Percentiles rank a stretch among this genome's conserved stretches.
Evolutionary conservation across 2,329 filamentous ascomycete genomes (phyloP).

Genomic region (Hypoxylon sp.): DNA sequence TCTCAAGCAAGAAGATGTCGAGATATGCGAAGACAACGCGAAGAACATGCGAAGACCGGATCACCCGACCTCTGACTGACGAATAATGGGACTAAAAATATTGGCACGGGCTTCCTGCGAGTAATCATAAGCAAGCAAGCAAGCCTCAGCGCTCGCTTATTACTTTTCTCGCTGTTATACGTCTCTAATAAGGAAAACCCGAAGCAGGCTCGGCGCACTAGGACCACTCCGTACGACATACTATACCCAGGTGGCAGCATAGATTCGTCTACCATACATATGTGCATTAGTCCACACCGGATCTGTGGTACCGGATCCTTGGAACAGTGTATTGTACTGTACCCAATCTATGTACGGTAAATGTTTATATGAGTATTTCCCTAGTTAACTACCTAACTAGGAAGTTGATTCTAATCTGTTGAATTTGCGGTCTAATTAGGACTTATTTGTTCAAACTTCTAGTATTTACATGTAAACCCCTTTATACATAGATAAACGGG

Average conservation of each 20-base stretch:
- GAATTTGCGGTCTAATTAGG: constrained; percentile 33
- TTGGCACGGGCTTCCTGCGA: constrained; percentile 34
- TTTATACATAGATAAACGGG: constrained; percentile 19
- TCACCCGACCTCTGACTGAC: constrained; percentile 44
- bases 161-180: constrained; percentile 21
- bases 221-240: constrained; percentile 4
- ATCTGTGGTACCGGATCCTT: constrained; percentile 34
- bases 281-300: constrained; percentile 12
- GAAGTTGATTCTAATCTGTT: constrained; percentile 16
- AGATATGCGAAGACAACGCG: constrained; percentile 28
- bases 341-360: constrained; percentile 2
- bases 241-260: background rate
- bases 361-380: background rate
- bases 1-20: constrained; percentile 23
- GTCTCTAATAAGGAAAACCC: constrained; percentile 20
- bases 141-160: constrained; percentile 25
- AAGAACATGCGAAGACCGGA: constrained; percentile 33
- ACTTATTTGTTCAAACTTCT: constrained; percentile 15
- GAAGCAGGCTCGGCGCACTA: constrained; percentile 21
- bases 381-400: constrained; percentile 6
- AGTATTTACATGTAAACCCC: constrained; percentile 3
- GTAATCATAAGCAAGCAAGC: constrained; percentile 38
- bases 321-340: constrained; percentile 22
- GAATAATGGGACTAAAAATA: constrained; percentile 30
- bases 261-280: background rate